Base-by-base conservation (phyloP, 208 protist genomes). In the Wallacemonas sp. region DNA sequence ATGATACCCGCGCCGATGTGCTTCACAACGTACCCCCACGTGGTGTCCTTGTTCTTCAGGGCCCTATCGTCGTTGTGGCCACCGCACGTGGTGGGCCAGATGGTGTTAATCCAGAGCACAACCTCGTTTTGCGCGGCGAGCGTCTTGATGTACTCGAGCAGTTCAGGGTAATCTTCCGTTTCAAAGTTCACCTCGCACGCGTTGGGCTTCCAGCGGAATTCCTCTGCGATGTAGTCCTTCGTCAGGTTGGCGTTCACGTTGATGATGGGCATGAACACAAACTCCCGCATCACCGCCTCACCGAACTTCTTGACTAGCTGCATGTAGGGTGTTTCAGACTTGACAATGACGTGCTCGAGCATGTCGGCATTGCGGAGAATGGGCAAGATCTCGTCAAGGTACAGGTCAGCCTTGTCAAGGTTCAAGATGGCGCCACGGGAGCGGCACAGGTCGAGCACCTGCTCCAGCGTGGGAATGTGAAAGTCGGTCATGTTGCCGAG, bases 401-500 rank as follows among this genome's bases (percentile, higher is more conserved):
- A 88, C 14, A 83, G 36, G 54, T 88, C 83, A 1, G 83, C 83
- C 66, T 88, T 88, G 64, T 88, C 83, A n/a, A 88, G 79, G 61
- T 88, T 88, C 23, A 88, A 39, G 16, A 76, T 63, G 19, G 78
- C 61, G 58, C 41, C 39, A 63, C 69, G 67, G 56, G 63, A 12
- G 43, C 78, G 80, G 27, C 62, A 69, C 9, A 78, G 70, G 32
- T 68, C 46, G 0, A 88, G 73, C 44, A 78, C 65, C 68, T 88
- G 71, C 69, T 85, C 78, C 24, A 82, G 70, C 16, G 83, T 85
- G 29, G 83, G 78, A 2, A 88, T 62, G 27, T 68, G 83, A 65
- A 83, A 88, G 65, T 88, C 83, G 23, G 83, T 88, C 76, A 88
- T 85, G 71, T 88, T 88, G 39, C 79, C 73, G 0, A 88, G 78